Percentiles rank a stretch among this genome's conserved stretches.
Conservation (phyloP, 257 asterid species). For the Schizonepeta tenuifolia region DNA sequence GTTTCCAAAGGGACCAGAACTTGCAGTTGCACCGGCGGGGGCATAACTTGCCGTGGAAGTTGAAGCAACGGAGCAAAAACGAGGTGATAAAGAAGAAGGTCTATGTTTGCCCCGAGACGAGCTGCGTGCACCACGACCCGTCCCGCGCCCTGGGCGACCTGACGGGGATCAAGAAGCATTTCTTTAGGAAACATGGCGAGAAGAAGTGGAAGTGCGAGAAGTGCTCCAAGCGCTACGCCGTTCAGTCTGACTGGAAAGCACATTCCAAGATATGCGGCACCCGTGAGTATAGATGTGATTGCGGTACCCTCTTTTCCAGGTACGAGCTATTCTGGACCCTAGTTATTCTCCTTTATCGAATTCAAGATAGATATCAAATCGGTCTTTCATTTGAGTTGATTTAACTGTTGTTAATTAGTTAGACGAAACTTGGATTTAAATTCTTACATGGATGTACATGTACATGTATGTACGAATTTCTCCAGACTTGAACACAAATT, state of each 20-base stretch:
- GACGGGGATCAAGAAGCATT: conserved; percentile 76
- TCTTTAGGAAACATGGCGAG: conserved; percentile 72
- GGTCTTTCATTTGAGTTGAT: background rate
- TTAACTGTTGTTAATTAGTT: background rate
- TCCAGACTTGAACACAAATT: too few relatives aligned
- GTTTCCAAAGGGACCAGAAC: conserved; percentile 77
- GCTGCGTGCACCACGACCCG: conserved; percentile 76
- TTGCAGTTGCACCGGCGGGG: conserved; percentile 75
- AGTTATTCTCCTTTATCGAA: background rate
- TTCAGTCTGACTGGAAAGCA: conserved; percentile 84
- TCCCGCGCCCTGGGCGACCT: conserved; percentile 69
- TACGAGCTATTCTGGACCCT: conserved; percentile 7
- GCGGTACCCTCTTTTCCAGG: conserved; percentile 84
- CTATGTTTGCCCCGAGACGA: conserved; percentile 65
- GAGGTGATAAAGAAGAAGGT: conserved; percentile 63
- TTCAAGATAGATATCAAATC: background rate
- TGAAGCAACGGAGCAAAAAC: conserved; percentile 59
- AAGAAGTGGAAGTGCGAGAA: conserved; percentile 81
- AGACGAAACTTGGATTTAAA: background rate
- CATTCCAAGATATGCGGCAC: conserved; percentile 85
- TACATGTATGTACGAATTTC: too few relatives aligned
- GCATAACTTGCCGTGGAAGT: conserved; percentile 78
- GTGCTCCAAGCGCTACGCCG: conserved; percentile 74
- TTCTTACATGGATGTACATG: too few relatives aligned
- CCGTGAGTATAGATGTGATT: conserved; percentile 73